Evolutionary conservation across 805 yeast species (phyloP).

Genomic region (Saccharomycopsis lassenensis): DNA sequence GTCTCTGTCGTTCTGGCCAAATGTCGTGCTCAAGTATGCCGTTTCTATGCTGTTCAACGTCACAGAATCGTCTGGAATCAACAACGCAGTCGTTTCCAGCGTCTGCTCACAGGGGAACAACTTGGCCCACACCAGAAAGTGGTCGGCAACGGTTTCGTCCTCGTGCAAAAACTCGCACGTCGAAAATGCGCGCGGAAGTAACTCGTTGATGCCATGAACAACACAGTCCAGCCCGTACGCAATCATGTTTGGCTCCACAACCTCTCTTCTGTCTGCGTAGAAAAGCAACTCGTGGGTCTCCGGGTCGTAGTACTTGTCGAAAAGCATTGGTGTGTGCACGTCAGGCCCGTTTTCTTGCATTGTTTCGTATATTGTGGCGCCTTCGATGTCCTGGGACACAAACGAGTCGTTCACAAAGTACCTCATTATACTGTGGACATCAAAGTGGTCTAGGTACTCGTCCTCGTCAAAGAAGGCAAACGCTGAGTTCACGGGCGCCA

Average conservation of each 20-base stretch:
- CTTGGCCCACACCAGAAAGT: too few species aligned
- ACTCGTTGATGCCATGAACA: conserved; percentile 50
- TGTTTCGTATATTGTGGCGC: conserved; percentile 23
- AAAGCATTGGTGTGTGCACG: conserved; percentile 25
- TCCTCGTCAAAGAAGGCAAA: conserved; percentile 28
- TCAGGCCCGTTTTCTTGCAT: conserved; percentile 13
- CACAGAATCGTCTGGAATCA: conserved; percentile 35
- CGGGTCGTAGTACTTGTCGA: conserved; percentile 21
- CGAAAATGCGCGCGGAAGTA: conserved; percentile 33
- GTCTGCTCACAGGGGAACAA: too few species aligned
- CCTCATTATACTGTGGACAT: conserved; percentile 23
- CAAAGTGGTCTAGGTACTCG: conserved; percentile 17
- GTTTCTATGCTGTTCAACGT: conserved; percentile 32
- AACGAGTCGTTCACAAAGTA: conserved; percentile 29
- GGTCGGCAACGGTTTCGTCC: too few species aligned
- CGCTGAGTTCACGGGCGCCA: conserved; percentile 78
- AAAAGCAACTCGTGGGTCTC: conserved; percentile 5
- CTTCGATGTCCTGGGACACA: conserved; percentile 22
- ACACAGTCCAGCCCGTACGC: conserved; percentile 57
- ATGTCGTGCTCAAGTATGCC: conserved; percentile 29
- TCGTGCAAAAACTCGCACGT: conserved; percentile 9
- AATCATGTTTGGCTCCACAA: conserved; percentile 44
- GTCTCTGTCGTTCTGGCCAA: conserved; percentile 25
- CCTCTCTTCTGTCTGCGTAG: conserved; percentile 32
- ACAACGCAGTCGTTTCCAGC: conserved; percentile 34